Evolutionary conservation across 75 land plant species (phyloP), one percentile per base, ranked within the genome.

Genomic region (Pinus tabuliformis): DNA sequence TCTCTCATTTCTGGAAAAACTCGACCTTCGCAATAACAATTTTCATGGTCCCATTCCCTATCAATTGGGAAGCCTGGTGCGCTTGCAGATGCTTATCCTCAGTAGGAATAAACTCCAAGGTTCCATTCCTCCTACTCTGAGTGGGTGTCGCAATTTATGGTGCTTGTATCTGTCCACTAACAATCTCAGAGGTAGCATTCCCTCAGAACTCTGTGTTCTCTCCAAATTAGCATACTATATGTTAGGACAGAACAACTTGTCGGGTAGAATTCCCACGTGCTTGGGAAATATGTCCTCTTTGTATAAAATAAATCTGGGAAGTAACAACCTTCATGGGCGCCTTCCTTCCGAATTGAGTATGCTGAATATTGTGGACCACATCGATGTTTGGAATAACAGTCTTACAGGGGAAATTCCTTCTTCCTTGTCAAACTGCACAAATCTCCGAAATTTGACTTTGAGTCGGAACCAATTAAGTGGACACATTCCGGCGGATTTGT

Each of bases 91-190:
- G 28, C 71, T 82, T 65, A 54, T 62, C 36, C 56, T 83, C 36
- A 30, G 78, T 4, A 26, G 72, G n/a, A 83, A 83, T 68, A 76
- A 62, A 61, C 73, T 83, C 2, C 52, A n/a, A 13, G 85, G 85
- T 33, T 21, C 64, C 5, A 83, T 83, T 62, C 85, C 85, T 5
- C n/a, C 70, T 5, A 28, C 66, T 17, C 59, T 79, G 18, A 14
- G 62, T 24, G 16, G 8, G 3, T 59, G 68, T 30, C 26, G 12
- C 15, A 64, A 12, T 26, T 33, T 64, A 15, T 1, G 14, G 6
- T 1, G 2, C 16, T 16, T 64, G 4, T 3, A 4, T 37, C 3
- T 33, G 3, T 3, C 3, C 4, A 3, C 4, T 15, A 64, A 64
- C 18, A 26, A 64, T 30, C 2, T 64, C 42, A 33, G 37, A 15